A percentile compares a stretch with the other conserved stretches of the same genome.
These are phyloP conservation scores for Lodderomyces metapsilosis DNA, from an alignment of 1,139 yeast genomes.

Conservation along the genomic window DNA sequence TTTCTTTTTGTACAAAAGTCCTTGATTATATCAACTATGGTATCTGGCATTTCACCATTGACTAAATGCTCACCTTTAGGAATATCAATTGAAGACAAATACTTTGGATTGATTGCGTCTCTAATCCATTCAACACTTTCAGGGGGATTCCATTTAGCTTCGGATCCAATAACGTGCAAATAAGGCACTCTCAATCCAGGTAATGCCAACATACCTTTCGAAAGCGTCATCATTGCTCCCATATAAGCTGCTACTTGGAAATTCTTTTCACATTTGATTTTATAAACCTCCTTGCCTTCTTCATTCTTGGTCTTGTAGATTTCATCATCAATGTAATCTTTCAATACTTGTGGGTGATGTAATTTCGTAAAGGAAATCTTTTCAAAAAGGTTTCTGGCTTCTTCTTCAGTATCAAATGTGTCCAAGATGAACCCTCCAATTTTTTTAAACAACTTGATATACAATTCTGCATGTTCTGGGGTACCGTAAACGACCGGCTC, in stretches of 20 bases:
- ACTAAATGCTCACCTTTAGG: slow-evolving; percentile 53
- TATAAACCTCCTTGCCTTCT: slow-evolving; percentile 22
- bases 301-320: slow-evolving; percentile 28
- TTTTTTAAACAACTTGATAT: slow-evolving; percentile 26
- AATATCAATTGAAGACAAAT: slow-evolving; percentile 36
- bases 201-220: slow-evolving; percentile 32
- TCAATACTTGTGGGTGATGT: slow-evolving; percentile 44
- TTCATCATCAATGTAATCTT: slow-evolving; percentile 44
- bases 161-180: slow-evolving; percentile 47
- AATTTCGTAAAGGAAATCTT: slow-evolving; percentile 45
- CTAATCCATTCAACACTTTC: slow-evolving; percentile 32
- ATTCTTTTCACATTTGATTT: slow-evolving; percentile 33
- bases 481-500: slow-evolving; percentile 57
- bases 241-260: slow-evolving; percentile 54
- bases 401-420: slow-evolving; percentile 35
- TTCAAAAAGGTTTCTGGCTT: slow-evolving; percentile 42
- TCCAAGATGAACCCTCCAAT: slow-evolving; percentile 29
- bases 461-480: slow-evolving; percentile 15
- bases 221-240: slow-evolving; percentile 34
- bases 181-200: slow-evolving; percentile 43
- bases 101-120: slow-evolving; percentile 26
- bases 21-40: slow-evolving; percentile 25
- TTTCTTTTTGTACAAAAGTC: slow-evolving; percentile 19
- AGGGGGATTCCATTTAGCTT: slow-evolving; percentile 55
- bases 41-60: slow-evolving; percentile 55